Evolutionary conservation across 1,284 basidiomycete genomes (phyloP).

Genomic region (Cryptococcus sp.): DNA sequence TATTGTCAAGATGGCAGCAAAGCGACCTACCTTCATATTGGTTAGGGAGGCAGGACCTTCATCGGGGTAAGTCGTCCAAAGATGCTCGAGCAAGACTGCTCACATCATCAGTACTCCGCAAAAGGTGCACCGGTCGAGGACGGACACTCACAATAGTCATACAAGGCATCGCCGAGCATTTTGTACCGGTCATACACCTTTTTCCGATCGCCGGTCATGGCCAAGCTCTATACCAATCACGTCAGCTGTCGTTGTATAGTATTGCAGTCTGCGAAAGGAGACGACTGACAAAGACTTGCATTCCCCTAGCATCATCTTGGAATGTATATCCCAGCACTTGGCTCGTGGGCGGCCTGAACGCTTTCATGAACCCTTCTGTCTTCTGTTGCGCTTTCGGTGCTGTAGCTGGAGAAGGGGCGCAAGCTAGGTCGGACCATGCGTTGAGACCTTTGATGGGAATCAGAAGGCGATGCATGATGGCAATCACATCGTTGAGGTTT

Average conservation of each 20-base stretch:
- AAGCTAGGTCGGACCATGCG: slow-evolving; percentile 22
- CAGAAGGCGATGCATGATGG: slow-evolving; percentile 22
- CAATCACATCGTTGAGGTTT: slow-evolving; percentile 32
- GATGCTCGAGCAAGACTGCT: slow-evolving; percentile 25
- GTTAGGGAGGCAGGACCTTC: slow-evolving; percentile 28
- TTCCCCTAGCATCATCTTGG: slow-evolving; percentile 18
- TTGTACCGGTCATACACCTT: slow-evolving; percentile 23
- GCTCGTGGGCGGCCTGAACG: slow-evolving; percentile 10
- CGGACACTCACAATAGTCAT: slow-evolving; percentile 30
- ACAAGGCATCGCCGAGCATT: slow-evolving; percentile 34
- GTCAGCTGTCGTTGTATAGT: too few species aligned
- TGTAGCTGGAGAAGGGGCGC: slow-evolving; percentile 3
- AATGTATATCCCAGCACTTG: slow-evolving; percentile 35
- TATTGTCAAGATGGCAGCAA: background rate
- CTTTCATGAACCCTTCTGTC: slow-evolving; percentile 8
- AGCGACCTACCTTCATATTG: slow-evolving; percentile 23
- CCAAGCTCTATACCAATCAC: slow-evolving; percentile 3
- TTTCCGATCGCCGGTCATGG: slow-evolving; percentile 10
- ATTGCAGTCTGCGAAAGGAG: too few species aligned
- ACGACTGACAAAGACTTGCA: slow-evolving; percentile 22
- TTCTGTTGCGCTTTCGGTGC: background rate
- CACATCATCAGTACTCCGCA: too few species aligned
- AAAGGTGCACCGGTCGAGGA: background rate
- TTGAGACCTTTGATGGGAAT: slow-evolving; percentile 23
- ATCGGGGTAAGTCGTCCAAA: slow-evolving; percentile 24